Evolutionary conservation across 2,329 filamentous ascomycete species (phyloP), one percentile per base, ranked within the genome.

Genomic region (Zalaria sp.): DNA sequence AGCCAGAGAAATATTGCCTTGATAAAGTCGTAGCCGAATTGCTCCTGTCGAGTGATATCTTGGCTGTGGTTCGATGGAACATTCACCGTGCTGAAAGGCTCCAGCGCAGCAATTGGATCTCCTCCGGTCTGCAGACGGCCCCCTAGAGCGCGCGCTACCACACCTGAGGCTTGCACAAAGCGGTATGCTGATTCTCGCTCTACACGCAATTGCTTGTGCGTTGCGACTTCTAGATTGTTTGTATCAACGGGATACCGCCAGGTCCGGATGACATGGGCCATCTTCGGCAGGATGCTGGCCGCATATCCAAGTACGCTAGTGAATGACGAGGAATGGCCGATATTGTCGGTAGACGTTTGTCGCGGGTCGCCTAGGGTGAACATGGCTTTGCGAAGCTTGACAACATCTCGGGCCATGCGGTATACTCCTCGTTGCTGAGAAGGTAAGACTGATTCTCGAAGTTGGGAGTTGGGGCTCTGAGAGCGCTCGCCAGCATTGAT

Each of bases 21-120:
- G 26, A 80, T 50, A 49, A 81, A 80, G 48, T 80, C 76, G 49
- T 78, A 79, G n/a, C 66, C 66, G 52, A 80, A 80, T 9, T 69
- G 68, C 36, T 73, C 66, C 18, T 64, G 59, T 5, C 50, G 48
- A 8, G 62, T 51, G 18, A 65, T 51, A 7, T 44, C 40, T 5
- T 52, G 49, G 5, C 57, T 49, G 35, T 64, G 60, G 9, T 53
- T 52, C 3, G 60, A 58, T 1, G 70, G 66, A 11, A 66, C 66
- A 35, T 57, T 57, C 26, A 77, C 68, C 18, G 63, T 59, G n/a
- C 62, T 54, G 48, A 75, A 75, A 37, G 41, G 39, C 18, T 9
- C 39, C 6, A 38, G 11, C 18, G 38, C 35, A n/a, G 39, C 29
- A 18, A 34, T 42, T 7, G 37, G 49, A 27, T 58, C 54, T 35